Evolutionary conservation across 345 rosid species (phyloP).

Genomic region (Ceriops decandra): DNA sequence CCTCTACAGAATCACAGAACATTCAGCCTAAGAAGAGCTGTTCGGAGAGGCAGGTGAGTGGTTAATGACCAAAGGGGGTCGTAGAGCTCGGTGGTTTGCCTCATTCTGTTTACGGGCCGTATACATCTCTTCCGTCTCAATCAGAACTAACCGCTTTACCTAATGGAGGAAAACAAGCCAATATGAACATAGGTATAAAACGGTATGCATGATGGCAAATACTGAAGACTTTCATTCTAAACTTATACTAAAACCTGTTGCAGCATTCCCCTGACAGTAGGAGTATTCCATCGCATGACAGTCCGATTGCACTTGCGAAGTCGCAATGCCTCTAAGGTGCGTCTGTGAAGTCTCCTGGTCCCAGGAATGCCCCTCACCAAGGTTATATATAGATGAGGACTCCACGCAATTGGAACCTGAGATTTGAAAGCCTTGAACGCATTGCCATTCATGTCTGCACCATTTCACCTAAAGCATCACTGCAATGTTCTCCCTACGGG

Average conservation of each 20-base stretch:
- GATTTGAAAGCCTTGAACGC: slow-evolving; percentile 81
- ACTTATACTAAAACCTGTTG: slow-evolving; percentile 44
- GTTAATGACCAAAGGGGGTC: slow-evolving; percentile 54
- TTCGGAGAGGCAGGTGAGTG: slow-evolving; percentile 40
- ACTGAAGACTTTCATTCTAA: neutral
- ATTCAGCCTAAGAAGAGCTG: slow-evolving; percentile 29
- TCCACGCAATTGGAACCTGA: slow-evolving; percentile 56
- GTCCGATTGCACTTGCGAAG: slow-evolving; percentile 72
- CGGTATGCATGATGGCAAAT: neutral
- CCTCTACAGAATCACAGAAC: slow-evolving; percentile 9
- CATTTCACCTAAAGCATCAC: neutral
- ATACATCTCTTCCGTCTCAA: slow-evolving; percentile 80
- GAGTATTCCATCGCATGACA: slow-evolving; percentile 57
- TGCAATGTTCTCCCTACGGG: neutral
- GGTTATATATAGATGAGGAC: slow-evolving; percentile 62
- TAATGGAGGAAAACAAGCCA: slow-evolving; percentile 15
- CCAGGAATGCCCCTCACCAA: slow-evolving; percentile 83
- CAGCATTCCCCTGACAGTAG: slow-evolving; percentile 71
- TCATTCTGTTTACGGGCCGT: slow-evolving; percentile 63
- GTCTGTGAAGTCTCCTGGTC: slow-evolving; percentile 74
- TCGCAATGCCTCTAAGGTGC: slow-evolving; percentile 71
- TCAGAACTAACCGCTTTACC: slow-evolving; percentile 72
- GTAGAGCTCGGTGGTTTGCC: slow-evolving; percentile 51
- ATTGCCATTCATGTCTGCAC: slow-evolving; percentile 39
- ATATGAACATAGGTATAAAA: neutral